These are phyloP conservation scores for Lolium perenne DNA, from an alignment of 176 grass and related monocot species.

Conservation along the genomic window DNA sequence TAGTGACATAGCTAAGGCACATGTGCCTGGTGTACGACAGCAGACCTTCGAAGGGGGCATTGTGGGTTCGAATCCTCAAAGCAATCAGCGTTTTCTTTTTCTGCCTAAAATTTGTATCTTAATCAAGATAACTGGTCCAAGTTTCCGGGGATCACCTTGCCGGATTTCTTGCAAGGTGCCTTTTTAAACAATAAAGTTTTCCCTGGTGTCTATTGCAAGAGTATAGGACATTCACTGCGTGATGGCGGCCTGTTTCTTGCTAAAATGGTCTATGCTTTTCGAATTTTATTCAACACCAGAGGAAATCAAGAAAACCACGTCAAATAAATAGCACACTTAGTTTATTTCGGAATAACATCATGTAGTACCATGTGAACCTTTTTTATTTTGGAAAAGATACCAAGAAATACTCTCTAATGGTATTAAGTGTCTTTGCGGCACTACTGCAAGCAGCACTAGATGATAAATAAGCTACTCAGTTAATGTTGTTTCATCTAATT, in stretches of 20 bases:
- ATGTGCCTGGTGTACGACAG: not conserved
- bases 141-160: not conserved
- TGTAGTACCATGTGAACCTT: not conserved
- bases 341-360: constrained; percentile 8
- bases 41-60: not conserved
- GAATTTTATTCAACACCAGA: not conserved
- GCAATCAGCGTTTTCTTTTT: not conserved
- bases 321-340: not conserved
- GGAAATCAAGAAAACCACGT: not conserved
- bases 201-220: not conserved
- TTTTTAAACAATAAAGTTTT: not conserved
- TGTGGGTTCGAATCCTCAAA: not conserved
- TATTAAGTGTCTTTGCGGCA: not conserved
- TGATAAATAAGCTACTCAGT: not conserved
- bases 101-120: not conserved
- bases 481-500: constrained; percentile 7
- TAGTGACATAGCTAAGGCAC: not conserved
- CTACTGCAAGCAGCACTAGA: not conserved
- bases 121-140: not conserved
- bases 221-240: not conserved
- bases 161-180: not conserved
- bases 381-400: not conserved
- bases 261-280: constrained; percentile 6
- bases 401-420: constrained; percentile 7
- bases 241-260: not conserved